These are phyloP conservation scores for Penicillium sp. DNA, from an alignment of 2,329 filamentous ascomycete genomes.

Conservation along the genomic window DNA sequence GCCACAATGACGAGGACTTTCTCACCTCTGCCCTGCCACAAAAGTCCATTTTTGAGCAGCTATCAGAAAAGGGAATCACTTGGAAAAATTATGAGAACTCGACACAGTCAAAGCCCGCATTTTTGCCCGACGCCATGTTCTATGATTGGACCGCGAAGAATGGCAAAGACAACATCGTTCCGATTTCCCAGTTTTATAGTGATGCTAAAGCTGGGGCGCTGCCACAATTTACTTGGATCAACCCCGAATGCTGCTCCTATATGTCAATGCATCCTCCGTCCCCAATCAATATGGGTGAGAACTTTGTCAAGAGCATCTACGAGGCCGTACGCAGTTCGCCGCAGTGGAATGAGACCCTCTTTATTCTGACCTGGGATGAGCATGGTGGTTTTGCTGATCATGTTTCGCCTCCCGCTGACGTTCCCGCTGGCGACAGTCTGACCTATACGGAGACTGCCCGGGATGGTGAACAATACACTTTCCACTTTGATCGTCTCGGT, in stretches of 20 bases:
- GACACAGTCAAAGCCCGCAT: conserved; percentile 30
- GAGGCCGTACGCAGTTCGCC: conserved; percentile 46
- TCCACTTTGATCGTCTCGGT: conserved; percentile 35
- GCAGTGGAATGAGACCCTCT: conserved; percentile 50
- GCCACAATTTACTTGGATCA: conserved; percentile 51
- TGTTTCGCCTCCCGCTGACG: conserved; percentile 43
- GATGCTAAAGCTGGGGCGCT: conserved; percentile 49
- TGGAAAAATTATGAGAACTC: conserved; percentile 53
- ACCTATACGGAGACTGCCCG: conserved; percentile 35
- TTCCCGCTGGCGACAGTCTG: conserved; percentile 42
- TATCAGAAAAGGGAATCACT: conserved; percentile 42
- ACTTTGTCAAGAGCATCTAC: conserved; percentile 49
- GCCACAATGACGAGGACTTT: conserved; percentile 39
- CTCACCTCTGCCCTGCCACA: conserved; percentile 38
- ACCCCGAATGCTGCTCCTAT: conserved; percentile 53
- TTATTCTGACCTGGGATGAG: conserved; percentile 52
- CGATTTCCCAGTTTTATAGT: conserved; percentile 45
- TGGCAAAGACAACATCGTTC: conserved; percentile 36
- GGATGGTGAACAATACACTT: conserved; percentile 31
- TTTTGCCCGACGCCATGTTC: conserved; percentile 47
- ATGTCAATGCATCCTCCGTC: conserved; percentile 51
- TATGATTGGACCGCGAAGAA: conserved; percentile 36
- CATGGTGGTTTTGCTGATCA: conserved; percentile 52
- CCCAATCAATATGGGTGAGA: conserved; percentile 47
- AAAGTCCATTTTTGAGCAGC: conserved; percentile 42